phyloP scores from a whole-genome alignment of 2,329 filamentous ascomycete species.

The Pseudofabraea citricarpa region DNA sequence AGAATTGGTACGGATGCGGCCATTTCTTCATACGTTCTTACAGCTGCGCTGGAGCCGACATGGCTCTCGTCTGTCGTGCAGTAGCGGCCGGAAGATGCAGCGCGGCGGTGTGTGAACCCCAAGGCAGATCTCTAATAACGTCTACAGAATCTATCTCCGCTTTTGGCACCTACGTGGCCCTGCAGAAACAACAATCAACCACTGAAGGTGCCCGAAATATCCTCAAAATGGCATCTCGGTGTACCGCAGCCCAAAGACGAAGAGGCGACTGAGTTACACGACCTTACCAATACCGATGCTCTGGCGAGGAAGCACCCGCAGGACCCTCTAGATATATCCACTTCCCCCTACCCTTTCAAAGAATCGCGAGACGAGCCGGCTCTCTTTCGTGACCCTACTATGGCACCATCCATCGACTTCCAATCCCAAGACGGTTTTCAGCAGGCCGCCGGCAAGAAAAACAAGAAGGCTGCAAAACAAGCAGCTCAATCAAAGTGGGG shows the following conservation, averaged over 20 bases:
- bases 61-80: conserved; percentile 23
- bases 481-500: conserved; percentile 41
- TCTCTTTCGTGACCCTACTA: conserved; percentile 42
- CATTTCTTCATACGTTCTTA: conserved; percentile 12
- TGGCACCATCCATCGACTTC: conserved; percentile 50
- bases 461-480: conserved; percentile 13
- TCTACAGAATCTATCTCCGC: conserved; percentile 23
- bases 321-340: conserved; percentile 14
- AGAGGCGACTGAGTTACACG: conserved; percentile 13
- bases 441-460: conserved; percentile 50
- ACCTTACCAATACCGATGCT: conserved; percentile 16
- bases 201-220: conserved; percentile 15
- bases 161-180: conserved; percentile 22
- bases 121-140: conserved; percentile 26
- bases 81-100: conserved; percentile 24
- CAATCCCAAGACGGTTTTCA: conserved; percentile 47
- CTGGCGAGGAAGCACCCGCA: conserved; percentile 20
- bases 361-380: conserved; percentile 17
- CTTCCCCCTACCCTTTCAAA: conserved; percentile 14
- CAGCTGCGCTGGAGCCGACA: conserved; percentile 11
- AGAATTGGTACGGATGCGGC: conserved; percentile 24
- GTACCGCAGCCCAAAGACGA: conserved; percentile 12
- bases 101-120: conserved; percentile 23
- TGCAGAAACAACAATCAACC: conserved; percentile 17
- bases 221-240: conserved; percentile 11